These are phyloP conservation scores for Naganishia kalamii DNA, from an alignment of 768 basidiomycete species.

Conservation along the genomic window DNA sequence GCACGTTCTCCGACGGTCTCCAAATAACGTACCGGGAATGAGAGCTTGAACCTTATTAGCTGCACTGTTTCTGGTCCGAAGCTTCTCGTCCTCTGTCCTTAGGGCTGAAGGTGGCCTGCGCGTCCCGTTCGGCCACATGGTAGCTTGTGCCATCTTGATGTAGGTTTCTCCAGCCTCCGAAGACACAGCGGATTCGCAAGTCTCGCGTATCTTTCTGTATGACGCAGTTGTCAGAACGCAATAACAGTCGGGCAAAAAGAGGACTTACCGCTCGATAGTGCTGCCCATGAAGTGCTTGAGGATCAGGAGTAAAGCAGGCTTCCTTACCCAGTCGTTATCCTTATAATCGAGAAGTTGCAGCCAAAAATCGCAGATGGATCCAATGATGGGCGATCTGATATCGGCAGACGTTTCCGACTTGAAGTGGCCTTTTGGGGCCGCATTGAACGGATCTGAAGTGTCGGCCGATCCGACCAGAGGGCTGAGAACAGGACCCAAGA, in stretches of 20 bases:
- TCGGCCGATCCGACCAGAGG: slow-evolving; percentile 1
- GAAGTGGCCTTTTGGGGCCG: too few relatives aligned
- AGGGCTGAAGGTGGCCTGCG: slow-evolving; percentile 57
- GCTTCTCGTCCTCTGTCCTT: slow-evolving; percentile 75
- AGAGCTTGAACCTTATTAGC: slow-evolving; percentile 82
- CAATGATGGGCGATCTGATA: slow-evolving; percentile 70
- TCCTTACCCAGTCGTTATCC: slow-evolving; percentile 91
- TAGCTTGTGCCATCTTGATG: slow-evolving; percentile 63
- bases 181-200: slow-evolving; percentile 58
- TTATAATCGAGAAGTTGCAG: slow-evolving; percentile 90
- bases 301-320: slow-evolving; percentile 93
- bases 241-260: not conserved
- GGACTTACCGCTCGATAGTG: slow-evolving; percentile 80
- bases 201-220: slow-evolving; percentile 78
- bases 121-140: slow-evolving; percentile 79
- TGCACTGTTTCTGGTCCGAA: slow-evolving; percentile 73
- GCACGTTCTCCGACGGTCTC: not conserved
- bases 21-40: slow-evolving; percentile 65
- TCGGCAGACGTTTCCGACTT: not conserved
- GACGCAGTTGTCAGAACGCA: not conserved
- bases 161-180: slow-evolving; percentile 65
- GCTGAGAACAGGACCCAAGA: slow-evolving; percentile 11
- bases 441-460: not conserved
- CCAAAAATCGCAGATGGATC: slow-evolving; percentile 87
- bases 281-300: slow-evolving; percentile 91